Percentiles rank a stretch among this genome's conserved stretches.
Evolutionary conservation across 495 filamentous ascomycete genomes (phyloP).

Genomic region (Penicillium turbatum): DNA sequence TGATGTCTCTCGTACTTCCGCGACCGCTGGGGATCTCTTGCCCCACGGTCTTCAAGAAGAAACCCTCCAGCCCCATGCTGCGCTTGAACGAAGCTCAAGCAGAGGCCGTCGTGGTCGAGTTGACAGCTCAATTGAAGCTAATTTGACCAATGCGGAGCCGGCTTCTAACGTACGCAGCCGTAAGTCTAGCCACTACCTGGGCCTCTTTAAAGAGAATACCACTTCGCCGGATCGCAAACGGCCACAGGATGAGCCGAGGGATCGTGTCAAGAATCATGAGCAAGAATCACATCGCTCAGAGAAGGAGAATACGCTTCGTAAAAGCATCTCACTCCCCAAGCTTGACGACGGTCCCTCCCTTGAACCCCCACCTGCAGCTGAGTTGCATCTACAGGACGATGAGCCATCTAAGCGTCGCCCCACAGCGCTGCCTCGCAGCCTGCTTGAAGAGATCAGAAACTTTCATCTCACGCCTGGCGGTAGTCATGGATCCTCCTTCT

Average conservation of each 20-base stretch:
- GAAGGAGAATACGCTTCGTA: constrained; percentile 21
- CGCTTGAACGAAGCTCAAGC: constrained; percentile 39
- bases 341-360: constrained; percentile 28
- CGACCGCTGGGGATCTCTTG: constrained; percentile 8
- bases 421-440: constrained; percentile 40
- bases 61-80: constrained; percentile 7
- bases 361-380: constrained; percentile 6
- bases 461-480: constrained; percentile 55
- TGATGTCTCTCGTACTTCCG: constrained; percentile 21
- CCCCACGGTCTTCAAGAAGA: constrained; percentile 21
- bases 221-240: constrained; percentile 34
- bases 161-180: constrained; percentile 75
- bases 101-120: constrained; percentile 50
- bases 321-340: constrained; percentile 34
- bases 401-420: constrained; percentile 26
- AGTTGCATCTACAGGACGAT: constrained; percentile 17
- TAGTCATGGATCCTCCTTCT: constrained; percentile 48
- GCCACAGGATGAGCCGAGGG: constrained; percentile 24
- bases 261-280: constrained; percentile 17
- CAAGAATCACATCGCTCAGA: constrained; percentile 7
- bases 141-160: constrained; percentile 68
- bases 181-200: constrained; percentile 88
- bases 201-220: constrained; percentile 90
- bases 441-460: constrained; percentile 61
- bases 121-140: constrained; percentile 81